These are phyloP conservation scores for Penicillium atrosanguineum DNA, from an alignment of 495 filamentous ascomycete genomes.

Conservation along the genomic window DNA sequence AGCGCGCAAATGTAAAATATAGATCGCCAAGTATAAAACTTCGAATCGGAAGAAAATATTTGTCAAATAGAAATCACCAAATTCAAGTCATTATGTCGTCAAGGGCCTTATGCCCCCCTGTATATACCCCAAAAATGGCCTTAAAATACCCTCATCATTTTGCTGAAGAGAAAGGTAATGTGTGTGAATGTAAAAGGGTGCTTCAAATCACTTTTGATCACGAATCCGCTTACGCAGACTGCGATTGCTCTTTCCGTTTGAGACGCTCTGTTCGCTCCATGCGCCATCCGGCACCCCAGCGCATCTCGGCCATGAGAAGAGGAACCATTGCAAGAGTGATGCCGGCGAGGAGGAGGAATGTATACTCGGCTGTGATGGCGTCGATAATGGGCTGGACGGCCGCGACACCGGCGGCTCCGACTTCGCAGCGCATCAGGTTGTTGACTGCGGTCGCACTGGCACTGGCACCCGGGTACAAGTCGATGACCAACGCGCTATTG, in stretches of 20 bases:
- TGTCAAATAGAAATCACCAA: constrained; percentile 5
- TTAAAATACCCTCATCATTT: background rate
- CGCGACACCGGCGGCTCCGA: constrained; percentile 65
- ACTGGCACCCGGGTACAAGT: constrained; percentile 60
- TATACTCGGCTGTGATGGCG: constrained; percentile 55
- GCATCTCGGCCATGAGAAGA: constrained; percentile 37
- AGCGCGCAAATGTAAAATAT: background rate
- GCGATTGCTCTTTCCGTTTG: constrained; percentile 10
- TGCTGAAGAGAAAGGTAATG: background rate
- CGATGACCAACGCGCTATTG: constrained; percentile 60
- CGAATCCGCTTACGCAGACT: background rate
- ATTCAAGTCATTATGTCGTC: constrained; percentile 19
- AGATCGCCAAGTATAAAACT: constrained; percentile 2
- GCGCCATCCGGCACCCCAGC: constrained; percentile 47
- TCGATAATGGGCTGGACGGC: constrained; percentile 62
- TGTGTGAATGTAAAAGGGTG: background rate
- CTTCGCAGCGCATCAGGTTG: constrained; percentile 64
- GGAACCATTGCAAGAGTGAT: constrained; percentile 37
- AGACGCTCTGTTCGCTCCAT: constrained; percentile 26
- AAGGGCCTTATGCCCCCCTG: constrained; percentile 3
- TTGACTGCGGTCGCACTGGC: constrained; percentile 69
- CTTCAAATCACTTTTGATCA: background rate
- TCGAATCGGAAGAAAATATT: background rate
- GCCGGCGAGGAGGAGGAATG: constrained; percentile 59
- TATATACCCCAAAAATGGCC: background rate